Evolutionary conservation across 192 early-diverging fungal species (phyloP).

Genomic region (Podila epigama): DNA sequence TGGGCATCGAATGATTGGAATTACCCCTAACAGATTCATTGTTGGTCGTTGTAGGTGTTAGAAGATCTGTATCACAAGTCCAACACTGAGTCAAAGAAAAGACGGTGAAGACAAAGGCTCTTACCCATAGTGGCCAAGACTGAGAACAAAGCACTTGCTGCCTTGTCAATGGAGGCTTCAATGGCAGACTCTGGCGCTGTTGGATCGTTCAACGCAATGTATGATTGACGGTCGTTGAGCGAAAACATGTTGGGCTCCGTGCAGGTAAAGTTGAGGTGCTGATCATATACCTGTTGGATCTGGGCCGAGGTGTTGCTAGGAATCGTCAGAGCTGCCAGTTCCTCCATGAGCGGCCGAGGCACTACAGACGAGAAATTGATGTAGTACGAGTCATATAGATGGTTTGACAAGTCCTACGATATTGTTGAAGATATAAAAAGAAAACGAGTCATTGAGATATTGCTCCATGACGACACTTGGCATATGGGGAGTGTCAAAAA

Average conservation of each 20-base stretch:
- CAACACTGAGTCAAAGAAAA: no score
- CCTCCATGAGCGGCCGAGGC: conserved; percentile 89
- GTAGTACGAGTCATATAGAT: conserved; percentile 95
- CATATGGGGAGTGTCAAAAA: neutral
- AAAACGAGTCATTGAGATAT: neutral
- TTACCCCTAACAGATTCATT: no score
- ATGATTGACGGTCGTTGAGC: conserved; percentile 82
- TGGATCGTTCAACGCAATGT: conserved; percentile 85
- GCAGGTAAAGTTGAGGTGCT: conserved; percentile 94
- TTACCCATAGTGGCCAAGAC: conserved; percentile 88
- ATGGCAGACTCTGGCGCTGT: conserved; percentile 82
- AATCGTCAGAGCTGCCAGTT: conserved; percentile 88
- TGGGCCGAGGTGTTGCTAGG: conserved; percentile 74
- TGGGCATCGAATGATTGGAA: conserved; percentile 93
- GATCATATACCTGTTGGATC: conserved; percentile 95
- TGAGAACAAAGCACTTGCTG: conserved; percentile 86
- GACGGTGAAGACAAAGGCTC: no score
- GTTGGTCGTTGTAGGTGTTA: no score
- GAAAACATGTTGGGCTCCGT: conserved; percentile 94
- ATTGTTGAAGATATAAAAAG: neutral
- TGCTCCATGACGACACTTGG: neutral
- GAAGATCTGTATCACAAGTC: no score
- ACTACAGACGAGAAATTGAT: conserved; percentile 93
- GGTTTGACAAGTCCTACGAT: conserved; percentile 81
- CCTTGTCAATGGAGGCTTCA: conserved; percentile 77